Conservation (phyloP, 2,329 filamentous ascomycete species). For the Sarocladium brachiariae region DNA sequence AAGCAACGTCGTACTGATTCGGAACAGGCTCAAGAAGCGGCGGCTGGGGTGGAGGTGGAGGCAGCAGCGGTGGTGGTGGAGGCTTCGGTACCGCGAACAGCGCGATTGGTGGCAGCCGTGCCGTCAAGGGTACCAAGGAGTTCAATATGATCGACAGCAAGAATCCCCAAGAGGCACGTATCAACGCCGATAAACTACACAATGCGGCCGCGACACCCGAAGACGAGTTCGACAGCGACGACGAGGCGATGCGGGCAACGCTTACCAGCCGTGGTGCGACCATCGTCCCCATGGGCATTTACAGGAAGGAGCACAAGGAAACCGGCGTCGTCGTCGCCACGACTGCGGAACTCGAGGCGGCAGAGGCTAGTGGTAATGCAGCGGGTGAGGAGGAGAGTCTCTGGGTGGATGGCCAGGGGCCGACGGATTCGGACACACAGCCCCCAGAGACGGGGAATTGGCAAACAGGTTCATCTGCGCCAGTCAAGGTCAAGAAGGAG, state of each 20-base stretch:
- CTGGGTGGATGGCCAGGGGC: constrained; percentile 28
- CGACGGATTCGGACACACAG: constrained; percentile 20
- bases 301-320: constrained; percentile 47
- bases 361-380: constrained; percentile 32
- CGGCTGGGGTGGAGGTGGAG: constrained; percentile 14
- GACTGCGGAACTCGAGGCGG: constrained; percentile 50
- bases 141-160: constrained; percentile 29
- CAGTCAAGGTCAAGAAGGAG: constrained; percentile 37
- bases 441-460: constrained; percentile 35
- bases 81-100: constrained; percentile 21
- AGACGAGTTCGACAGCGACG: constrained; percentile 39
- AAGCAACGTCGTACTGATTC: neutral
- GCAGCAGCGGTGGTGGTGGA: constrained; percentile 19
- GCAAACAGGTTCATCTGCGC: constrained; percentile 26
- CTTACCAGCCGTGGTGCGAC: constrained; percentile 23
- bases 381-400: constrained; percentile 35
- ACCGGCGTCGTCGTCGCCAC: constrained; percentile 47
- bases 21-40: constrained; percentile 15
- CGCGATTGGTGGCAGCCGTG: constrained; percentile 15
- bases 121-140: constrained; percentile 28
- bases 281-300: constrained; percentile 49
- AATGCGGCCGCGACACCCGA: constrained; percentile 27
- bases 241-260: constrained; percentile 33
- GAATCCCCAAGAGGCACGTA: constrained; percentile 36
- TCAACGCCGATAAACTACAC: constrained; percentile 52